Evolutionary conservation across 2,329 filamentous ascomycete species (phyloP).

Genomic region (Xylariaceae sp.): DNA sequence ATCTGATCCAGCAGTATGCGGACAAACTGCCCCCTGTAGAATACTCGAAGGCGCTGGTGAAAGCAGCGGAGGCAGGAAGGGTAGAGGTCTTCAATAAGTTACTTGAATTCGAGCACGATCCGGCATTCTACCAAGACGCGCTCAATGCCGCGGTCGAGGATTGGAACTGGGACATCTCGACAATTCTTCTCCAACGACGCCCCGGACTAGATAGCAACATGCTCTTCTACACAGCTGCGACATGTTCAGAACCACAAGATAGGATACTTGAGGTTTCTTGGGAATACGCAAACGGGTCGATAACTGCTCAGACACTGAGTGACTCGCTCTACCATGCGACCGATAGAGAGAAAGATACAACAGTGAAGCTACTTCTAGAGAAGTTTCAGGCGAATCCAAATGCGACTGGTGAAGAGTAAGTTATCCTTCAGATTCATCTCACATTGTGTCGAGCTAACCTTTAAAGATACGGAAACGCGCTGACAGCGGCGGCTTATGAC

Average conservation of each 20-base stretch:
- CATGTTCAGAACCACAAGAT: slow-evolving; percentile 44
- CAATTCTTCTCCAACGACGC: slow-evolving; percentile 44
- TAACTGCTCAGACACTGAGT: slow-evolving; percentile 43
- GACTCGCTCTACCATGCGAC: slow-evolving; percentile 49
- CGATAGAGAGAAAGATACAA: slow-evolving; percentile 47
- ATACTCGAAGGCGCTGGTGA: slow-evolving; percentile 48
- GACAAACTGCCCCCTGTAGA: slow-evolving; percentile 48
- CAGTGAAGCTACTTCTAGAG: slow-evolving; percentile 46
- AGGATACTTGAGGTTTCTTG: slow-evolving; percentile 47
- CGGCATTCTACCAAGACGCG: slow-evolving; percentile 44
- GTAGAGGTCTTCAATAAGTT: slow-evolving; percentile 49
- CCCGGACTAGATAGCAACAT: slow-evolving; percentile 45
- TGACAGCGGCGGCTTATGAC: slow-evolving; percentile 50
- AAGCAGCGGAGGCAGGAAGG: slow-evolving; percentile 48
- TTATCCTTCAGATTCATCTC: neutral
- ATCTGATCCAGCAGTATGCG: slow-evolving; percentile 48
- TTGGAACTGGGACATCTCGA: slow-evolving; percentile 49
- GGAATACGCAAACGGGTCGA: slow-evolving; percentile 46
- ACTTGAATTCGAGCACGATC: slow-evolving; percentile 44
- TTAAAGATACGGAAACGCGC: slow-evolving; percentile 44
- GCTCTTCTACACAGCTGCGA: slow-evolving; percentile 44
- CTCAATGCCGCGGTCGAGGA: slow-evolving; percentile 43
- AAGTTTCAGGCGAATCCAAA: slow-evolving; percentile 47
- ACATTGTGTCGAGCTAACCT: neutral
- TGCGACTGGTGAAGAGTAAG: slow-evolving; percentile 49